Percentiles rank a stretch among this genome's conserved stretches.
Conservation (phyloP, 1,284 basidiomycete species). For the Ustilago xerochloae region DNA sequence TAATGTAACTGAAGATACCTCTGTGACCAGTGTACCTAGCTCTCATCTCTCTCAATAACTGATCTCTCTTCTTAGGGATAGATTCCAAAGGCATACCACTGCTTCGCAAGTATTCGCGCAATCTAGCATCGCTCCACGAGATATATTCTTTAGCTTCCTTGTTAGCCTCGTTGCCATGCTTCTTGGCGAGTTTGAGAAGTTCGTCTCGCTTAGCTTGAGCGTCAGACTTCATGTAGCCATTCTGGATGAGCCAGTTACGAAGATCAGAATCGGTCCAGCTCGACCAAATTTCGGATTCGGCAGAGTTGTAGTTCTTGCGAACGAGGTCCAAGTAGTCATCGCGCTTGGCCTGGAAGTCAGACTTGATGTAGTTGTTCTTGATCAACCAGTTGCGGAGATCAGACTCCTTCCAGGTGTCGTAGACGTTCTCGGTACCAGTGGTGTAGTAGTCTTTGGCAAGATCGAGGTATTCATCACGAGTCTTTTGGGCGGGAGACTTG, state of each 20-base stretch:
- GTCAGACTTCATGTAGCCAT: slow-evolving; percentile 57
- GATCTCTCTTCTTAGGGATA: slow-evolving; percentile 57
- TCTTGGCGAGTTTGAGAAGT: slow-evolving; percentile 52
- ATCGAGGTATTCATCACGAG: slow-evolving; percentile 58
- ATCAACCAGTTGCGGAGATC: slow-evolving; percentile 62
- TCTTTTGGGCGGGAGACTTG: slow-evolving; percentile 53
- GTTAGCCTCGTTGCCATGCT: slow-evolving; percentile 51
- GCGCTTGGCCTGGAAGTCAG: slow-evolving; percentile 53
- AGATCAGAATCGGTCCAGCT: slow-evolving; percentile 64
- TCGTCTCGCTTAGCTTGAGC: slow-evolving; percentile 61
- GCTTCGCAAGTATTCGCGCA: slow-evolving; percentile 58
- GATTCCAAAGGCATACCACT: slow-evolving; percentile 54
- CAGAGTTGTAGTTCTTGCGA: slow-evolving; percentile 53
- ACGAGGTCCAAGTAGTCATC: slow-evolving; percentile 57
- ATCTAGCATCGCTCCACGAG: slow-evolving; percentile 61
- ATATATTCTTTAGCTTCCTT: slow-evolving; percentile 59
- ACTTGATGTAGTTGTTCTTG: slow-evolving; percentile 59
- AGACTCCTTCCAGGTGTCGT: slow-evolving; percentile 61
- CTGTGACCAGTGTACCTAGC: slow-evolving; percentile 61
- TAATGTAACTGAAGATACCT: slow-evolving; percentile 55
- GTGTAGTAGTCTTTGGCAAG: slow-evolving; percentile 65
- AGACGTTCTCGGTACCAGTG: slow-evolving; percentile 54
- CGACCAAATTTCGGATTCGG: slow-evolving; percentile 49
- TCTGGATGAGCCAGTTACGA: slow-evolving; percentile 58
- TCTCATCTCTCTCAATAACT: slow-evolving; percentile 64